Evolutionary conservation across 441 rosid species (phyloP).

Genomic region (Adansonia madagascariensis): DNA sequence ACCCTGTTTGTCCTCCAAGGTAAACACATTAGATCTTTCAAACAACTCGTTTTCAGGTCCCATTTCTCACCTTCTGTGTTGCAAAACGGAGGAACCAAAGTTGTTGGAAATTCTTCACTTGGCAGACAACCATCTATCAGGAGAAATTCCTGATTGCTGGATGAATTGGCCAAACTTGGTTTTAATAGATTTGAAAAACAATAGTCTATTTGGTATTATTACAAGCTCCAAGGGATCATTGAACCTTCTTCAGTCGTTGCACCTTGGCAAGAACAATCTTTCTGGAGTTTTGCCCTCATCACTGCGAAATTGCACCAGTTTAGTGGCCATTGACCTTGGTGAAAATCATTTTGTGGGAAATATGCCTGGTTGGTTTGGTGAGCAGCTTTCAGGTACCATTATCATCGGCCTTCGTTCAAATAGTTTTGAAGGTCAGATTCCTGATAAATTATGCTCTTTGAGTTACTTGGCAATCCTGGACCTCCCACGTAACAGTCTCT

Average conservation of each 20-base stretch:
- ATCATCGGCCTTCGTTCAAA: constrained; percentile 25
- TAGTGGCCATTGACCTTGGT: constrained; percentile 20
- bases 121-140: constrained; percentile 22
- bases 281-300: constrained; percentile 22
- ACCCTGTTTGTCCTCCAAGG: constrained; percentile 16
- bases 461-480: constrained; percentile 19
- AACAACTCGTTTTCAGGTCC: constrained; percentile 36
- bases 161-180: constrained; percentile 18
- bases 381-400: not conserved
- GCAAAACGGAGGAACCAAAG: constrained; percentile 17
- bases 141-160: constrained; percentile 35
- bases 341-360: constrained; percentile 23
- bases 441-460: constrained; percentile 12
- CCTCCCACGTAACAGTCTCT: constrained; percentile 25
- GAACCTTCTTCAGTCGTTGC: constrained; percentile 21
- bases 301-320: not conserved
- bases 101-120: constrained; percentile 19
- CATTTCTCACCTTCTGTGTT: constrained; percentile 27
- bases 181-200: constrained; percentile 18
- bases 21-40: constrained; percentile 29
- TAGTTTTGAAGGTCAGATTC: constrained; percentile 21
- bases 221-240: constrained; percentile 31
- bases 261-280: constrained; percentile 14
- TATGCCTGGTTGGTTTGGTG: constrained; percentile 27
- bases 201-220: constrained; percentile 25